Percentiles rank a stretch among this genome's conserved stretches.
These are phyloP conservation scores for Jackrogersella multiformis DNA, from an alignment of 495 filamentous ascomycete genomes.

Conservation along the genomic window DNA sequence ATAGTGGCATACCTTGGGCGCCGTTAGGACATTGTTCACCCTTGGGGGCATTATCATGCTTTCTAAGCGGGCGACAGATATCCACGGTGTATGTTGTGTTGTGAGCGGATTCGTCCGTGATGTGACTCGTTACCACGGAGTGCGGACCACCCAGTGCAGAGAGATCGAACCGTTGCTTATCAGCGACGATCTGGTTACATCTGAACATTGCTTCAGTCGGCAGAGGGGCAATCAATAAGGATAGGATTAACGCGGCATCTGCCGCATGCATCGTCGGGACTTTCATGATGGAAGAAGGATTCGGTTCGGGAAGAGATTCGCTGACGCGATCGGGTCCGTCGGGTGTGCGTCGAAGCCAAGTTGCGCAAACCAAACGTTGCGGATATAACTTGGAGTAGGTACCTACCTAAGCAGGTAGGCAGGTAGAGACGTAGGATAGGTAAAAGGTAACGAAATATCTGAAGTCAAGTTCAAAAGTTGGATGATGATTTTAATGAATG, in stretches of 20 bases:
- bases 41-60: constrained; percentile 56
- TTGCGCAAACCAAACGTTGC: not conserved
- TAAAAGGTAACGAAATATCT: constrained; percentile 4
- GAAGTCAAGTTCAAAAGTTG: constrained; percentile 12
- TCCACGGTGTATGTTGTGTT: constrained; percentile 93
- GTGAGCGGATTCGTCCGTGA: constrained; percentile 52
- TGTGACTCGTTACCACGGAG: constrained; percentile 67
- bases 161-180: constrained; percentile 71
- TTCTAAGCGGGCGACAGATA: constrained; percentile 73
- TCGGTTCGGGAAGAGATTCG: too few species aligned
- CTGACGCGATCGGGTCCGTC: constrained; percentile 24
- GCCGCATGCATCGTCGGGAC: constrained; percentile 40
- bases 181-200: constrained; percentile 69
- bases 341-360: constrained; percentile 8
- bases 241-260: constrained; percentile 50
- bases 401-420: too few species aligned
- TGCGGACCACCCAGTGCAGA: constrained; percentile 75
- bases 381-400: not conserved
- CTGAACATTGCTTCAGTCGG: constrained; percentile 61
- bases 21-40: constrained; percentile 68
- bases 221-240: constrained; percentile 58
- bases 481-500: not conserved
- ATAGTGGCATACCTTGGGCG: constrained; percentile 62
- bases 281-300: constrained; percentile 33
- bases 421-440: not conserved